Conservation (phyloP, 2,329 filamentous ascomycete genomes). For the Clarireedia paspali region DNA sequence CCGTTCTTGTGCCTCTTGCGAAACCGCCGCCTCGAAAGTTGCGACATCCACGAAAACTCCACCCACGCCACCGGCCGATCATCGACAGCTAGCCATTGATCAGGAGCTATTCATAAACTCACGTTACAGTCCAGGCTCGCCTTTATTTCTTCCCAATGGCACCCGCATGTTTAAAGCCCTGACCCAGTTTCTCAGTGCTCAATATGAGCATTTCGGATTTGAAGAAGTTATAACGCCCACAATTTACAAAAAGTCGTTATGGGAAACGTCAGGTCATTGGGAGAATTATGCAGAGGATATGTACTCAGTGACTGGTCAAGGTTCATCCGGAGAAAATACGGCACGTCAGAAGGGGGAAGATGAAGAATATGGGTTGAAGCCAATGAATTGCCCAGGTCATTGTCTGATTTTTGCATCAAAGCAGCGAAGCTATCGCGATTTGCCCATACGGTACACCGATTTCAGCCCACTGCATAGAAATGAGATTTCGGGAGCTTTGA, state of each 20-base stretch:
- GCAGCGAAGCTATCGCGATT: conserved; percentile 66
- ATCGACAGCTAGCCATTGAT: conserved; percentile 51
- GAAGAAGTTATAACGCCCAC: conserved; percentile 83
- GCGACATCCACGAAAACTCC: conserved; percentile 3
- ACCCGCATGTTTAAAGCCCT: conserved; percentile 78
- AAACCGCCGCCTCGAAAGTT: conserved; percentile 10
- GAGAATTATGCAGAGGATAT: conserved; percentile 89
- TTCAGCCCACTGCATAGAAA: conserved; percentile 85
- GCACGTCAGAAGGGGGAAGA: conserved; percentile 44
- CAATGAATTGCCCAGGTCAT: conserved; percentile 90
- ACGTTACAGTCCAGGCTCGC: conserved; percentile 74
- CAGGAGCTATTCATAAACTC: conserved; percentile 77
- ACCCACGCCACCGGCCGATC: conserved; percentile 36
- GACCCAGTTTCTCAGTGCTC: conserved; percentile 70
- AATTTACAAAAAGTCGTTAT: conserved; percentile 83
- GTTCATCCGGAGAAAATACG: conserved; percentile 24
- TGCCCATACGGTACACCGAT: conserved; percentile 79
- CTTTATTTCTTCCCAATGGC: conserved; percentile 76
- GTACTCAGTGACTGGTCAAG: conserved; percentile 64
- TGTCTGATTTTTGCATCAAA: conserved; percentile 75
- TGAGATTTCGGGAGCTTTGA: conserved; percentile 73
- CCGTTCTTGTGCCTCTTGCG: conserved; percentile 29
- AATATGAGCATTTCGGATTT: conserved; percentile 80
- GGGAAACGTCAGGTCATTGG: conserved; percentile 80
- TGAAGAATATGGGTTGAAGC: conserved; percentile 76